Percentiles rank a stretch among this genome's conserved stretches.
Conservation (phyloP, 805 yeast species). For the Ogataea saltuana region DNA sequence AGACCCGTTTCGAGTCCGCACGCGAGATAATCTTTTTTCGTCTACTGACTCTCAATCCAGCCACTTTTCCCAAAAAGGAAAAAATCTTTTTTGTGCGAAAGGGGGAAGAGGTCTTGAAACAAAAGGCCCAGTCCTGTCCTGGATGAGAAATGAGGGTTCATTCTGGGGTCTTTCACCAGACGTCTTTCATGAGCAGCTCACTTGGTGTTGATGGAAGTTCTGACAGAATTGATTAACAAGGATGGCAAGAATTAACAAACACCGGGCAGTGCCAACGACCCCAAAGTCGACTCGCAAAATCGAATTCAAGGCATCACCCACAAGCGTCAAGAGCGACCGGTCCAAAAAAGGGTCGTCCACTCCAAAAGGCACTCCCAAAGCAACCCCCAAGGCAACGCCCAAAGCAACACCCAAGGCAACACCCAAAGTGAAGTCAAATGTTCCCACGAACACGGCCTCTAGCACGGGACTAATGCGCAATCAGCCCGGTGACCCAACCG, state of each 20-base stretch:
- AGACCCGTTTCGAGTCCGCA: not conserved
- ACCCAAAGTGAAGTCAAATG: too few relatives aligned
- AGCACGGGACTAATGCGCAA: conserved; percentile 45
- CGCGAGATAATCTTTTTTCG: not conserved
- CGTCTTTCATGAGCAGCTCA: too few relatives aligned
- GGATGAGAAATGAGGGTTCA: too few relatives aligned
- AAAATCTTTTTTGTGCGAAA: not conserved
- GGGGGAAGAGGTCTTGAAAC: conserved; percentile 1
- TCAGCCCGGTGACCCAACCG: conserved; percentile 56
- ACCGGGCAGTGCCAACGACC: conserved; percentile 20
- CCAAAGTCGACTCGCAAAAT: conserved; percentile 15
- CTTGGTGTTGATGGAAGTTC: too few relatives aligned
- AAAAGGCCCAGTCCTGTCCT: not conserved
- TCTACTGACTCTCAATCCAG: not conserved
- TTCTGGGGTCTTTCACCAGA: too few relatives aligned
- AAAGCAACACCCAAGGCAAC: conserved; percentile 8
- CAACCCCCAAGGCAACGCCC: conserved; percentile 11
- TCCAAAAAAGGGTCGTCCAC: conserved; percentile 10
- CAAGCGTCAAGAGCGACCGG: conserved; percentile 11
- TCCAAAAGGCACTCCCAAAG: conserved; percentile 9
- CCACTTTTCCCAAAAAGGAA: conserved; percentile 4
- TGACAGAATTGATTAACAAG: conserved; percentile 1
- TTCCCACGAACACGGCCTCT: conserved; percentile 7
- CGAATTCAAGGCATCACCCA: conserved; percentile 19
- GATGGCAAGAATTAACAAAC: conserved; percentile 30